Conservation (phyloP, 352 stramenopile species). For the Phytopythium ostracodes region DNA sequence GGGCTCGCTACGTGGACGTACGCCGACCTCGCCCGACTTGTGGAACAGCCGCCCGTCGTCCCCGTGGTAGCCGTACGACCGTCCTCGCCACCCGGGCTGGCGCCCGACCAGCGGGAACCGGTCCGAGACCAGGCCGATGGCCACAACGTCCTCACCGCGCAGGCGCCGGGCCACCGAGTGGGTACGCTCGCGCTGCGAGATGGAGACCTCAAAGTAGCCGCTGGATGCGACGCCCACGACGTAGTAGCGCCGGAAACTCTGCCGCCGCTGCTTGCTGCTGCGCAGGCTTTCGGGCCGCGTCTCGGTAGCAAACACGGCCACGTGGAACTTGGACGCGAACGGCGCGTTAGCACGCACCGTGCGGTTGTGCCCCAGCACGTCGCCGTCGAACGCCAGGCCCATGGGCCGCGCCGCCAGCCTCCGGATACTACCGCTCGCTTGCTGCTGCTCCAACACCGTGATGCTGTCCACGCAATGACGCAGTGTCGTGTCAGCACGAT, state of each 20-base stretch:
- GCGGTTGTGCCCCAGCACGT: conserved; percentile 58
- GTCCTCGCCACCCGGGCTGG: conserved; percentile 44
- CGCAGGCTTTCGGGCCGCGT: conserved; percentile 9
- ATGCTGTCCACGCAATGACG: background rate
- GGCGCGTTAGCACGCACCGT: conserved; percentile 68
- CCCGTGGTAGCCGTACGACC: conserved; percentile 58
- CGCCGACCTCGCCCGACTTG: conserved; percentile 19
- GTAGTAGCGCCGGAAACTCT: conserved; percentile 17
- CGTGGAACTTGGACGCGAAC: conserved; percentile 53
- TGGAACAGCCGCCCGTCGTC: conserved; percentile 53
- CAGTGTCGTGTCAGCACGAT: background rate
- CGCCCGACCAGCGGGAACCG: conserved; percentile 38
- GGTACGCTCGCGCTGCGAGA: conserved; percentile 19
- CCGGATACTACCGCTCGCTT: conserved; percentile 15
- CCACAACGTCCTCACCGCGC: conserved; percentile 18
- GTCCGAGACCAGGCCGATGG: conserved; percentile 34
- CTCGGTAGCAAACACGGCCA: conserved; percentile 43
- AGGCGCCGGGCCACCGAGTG: background rate
- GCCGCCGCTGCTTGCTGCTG: conserved; percentile 6
- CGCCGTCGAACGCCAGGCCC: conserved; percentile 46
- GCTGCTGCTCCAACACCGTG: conserved; percentile 13
- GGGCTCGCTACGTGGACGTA: background rate
- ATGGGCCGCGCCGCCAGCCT: conserved; percentile 13
- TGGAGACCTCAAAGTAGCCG: conserved; percentile 79
- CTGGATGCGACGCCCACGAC: conserved; percentile 50